Conservation (phyloP, 2,329 filamentous ascomycete genomes). For the Lomentospora prolificans region DNA sequence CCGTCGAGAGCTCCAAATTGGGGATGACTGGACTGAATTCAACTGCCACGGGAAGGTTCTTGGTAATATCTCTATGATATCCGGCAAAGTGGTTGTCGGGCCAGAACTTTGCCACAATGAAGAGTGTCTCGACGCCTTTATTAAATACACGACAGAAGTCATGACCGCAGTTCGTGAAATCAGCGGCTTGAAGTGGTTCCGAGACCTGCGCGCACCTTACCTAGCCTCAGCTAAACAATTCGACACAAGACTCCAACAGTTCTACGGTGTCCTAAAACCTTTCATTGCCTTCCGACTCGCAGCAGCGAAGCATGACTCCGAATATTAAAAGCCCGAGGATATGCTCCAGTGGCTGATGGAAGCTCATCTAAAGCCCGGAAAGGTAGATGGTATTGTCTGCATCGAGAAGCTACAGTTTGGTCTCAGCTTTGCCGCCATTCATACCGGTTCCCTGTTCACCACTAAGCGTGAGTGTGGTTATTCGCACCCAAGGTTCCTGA, state of each 20-base stretch:
- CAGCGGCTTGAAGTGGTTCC: conserved; percentile 20
- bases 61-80: conserved; percentile 34
- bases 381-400: conserved; percentile 20
- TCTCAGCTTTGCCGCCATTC: conserved; percentile 39
- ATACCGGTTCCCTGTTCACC: conserved; percentile 35
- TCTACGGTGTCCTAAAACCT: conserved; percentile 24
- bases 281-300: conserved; percentile 22
- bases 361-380: conserved; percentile 22
- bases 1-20: conserved; percentile 22
- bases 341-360: conserved; percentile 38
- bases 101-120: conserved; percentile 33
- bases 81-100: conserved; percentile 37
- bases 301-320: conserved; percentile 8
- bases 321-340: conserved; percentile 28
- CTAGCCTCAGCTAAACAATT: conserved; percentile 26
- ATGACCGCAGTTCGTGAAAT: conserved; percentile 24
- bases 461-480: conserved; percentile 34
- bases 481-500: too few species aligned
- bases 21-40: conserved; percentile 29
- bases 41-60: conserved; percentile 30
- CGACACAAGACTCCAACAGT: conserved; percentile 20
- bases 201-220: conserved; percentile 21
- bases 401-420: conserved; percentile 31
- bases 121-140: conserved; percentile 34
- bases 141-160: conserved; percentile 35